Evolutionary conservation across 768 basidiomycete species (phyloP), one percentile per base, ranked within the genome.

Genomic region (Steccherinum ochraceum): DNA sequence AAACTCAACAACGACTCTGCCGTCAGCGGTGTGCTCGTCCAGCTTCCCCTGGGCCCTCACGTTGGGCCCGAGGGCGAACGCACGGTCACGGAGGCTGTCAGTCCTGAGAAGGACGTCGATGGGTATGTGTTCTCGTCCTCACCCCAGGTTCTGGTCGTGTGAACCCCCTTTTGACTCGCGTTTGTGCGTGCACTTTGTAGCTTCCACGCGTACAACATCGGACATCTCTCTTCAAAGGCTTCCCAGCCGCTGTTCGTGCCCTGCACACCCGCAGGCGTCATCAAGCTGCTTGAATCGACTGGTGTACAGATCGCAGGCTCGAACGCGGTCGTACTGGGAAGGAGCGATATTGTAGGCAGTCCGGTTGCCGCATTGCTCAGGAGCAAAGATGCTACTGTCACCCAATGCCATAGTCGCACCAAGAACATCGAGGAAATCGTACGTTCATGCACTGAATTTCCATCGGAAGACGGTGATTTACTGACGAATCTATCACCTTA

Each of bases 181-280:
- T 20, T 16, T 40, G 5, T 16, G n/a, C n/a, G n/a, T n/a, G n/a
- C 48, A 26, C 3, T 40, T 27, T 27, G 47, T 56, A 93, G 95
- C 23, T 99, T 99, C 76, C 93, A 97, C 72, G 93, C 95, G 3
- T 94, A 95, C 69, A 99, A 98, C 69, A 96, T 98, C 55, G 95
- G 96, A 13, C 88, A 93, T 59, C 78, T 99, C 42, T 85, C 89
- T 43, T 96, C 93, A 42, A 84, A 93, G 58, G 89, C 93, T 27
- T 83, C 90, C 4, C 79, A 79, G 2, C 96, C 96, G 24, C 76
- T 96, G 48, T 98, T 96, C 70, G 74, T 83, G 2, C 96, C 96
- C 16, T 98, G 96, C 72, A 99, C 96, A 4, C 95, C 96, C 0
- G 82, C 93, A 18, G 96, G 92, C 18, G 86, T 93, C 48, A 89